These are phyloP conservation scores for Scenedesmus sp. DNA, from an alignment of 163 green algal genomes.

Conservation along the genomic window DNA sequence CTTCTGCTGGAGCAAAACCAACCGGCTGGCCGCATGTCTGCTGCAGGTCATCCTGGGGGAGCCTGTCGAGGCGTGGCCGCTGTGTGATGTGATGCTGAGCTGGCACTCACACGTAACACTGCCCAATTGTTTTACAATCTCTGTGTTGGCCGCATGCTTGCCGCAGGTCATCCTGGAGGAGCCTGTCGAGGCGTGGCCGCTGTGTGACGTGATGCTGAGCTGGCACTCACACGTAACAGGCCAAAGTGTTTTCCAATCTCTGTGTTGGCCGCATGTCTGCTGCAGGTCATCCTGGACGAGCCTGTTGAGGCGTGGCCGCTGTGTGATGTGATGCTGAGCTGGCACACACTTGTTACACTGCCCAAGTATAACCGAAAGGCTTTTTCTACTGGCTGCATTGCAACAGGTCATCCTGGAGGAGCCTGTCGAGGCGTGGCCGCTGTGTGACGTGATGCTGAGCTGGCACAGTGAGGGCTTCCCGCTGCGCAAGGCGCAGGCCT, in stretches of 20 bases:
- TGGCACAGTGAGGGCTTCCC: conserved; percentile 85
- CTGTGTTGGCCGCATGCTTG: too few species aligned
- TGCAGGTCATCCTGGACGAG: conserved; percentile 80
- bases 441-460: conserved; percentile 87
- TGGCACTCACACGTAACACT: too few species aligned
- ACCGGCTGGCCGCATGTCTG: too few species aligned
- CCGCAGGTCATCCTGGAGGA: conserved; percentile 79
- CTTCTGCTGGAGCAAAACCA: too few species aligned
- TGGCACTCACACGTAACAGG: not conserved
- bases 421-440: conserved; percentile 86
- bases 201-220: conserved; percentile 87
- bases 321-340: conserved; percentile 87
- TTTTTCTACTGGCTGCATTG: too few species aligned
- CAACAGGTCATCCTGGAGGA: conserved; percentile 80
- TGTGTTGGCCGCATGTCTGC: too few species aligned
- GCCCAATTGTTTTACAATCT: too few species aligned
- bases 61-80: conserved; percentile 86
- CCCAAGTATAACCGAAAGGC: too few species aligned
- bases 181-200: conserved; percentile 86
- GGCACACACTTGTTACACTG: not conserved
- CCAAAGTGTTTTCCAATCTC: too few species aligned
- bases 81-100: conserved; percentile 87
- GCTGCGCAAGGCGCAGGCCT: conserved; percentile 85
- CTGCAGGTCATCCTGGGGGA: conserved; percentile 77
- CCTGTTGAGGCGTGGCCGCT: conserved; percentile 87